Percentiles rank a stretch among this genome's conserved stretches.
These are phyloP conservation scores for Clavispora fructus DNA, from an alignment of 805 yeast species.

Conservation along the genomic window DNA sequence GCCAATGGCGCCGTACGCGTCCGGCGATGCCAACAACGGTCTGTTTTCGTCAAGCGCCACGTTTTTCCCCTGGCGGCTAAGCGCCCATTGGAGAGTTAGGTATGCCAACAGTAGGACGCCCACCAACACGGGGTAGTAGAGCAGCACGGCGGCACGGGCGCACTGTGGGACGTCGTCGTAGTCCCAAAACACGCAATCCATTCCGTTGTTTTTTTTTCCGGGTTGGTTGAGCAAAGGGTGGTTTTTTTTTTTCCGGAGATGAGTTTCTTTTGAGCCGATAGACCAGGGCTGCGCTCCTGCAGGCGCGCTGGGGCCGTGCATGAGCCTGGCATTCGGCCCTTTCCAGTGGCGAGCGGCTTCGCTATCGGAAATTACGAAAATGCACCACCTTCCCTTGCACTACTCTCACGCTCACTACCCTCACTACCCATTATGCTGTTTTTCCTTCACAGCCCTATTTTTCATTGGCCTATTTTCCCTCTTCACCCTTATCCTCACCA, in stretches of 20 bases:
- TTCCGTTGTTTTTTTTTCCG: not conserved
- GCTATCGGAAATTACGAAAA: too few relatives aligned
- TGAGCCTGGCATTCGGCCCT: not conserved
- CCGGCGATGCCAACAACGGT: constrained; percentile 30
- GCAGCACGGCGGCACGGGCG: constrained; percentile 39
- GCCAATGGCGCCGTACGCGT: constrained; percentile 28
- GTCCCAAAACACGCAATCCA: constrained; percentile 40
- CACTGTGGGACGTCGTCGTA: constrained; percentile 59
- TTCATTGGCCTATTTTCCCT: too few relatives aligned
- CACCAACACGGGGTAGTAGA: constrained; percentile 25
- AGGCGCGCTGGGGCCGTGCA: not conserved
- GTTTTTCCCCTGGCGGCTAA: constrained; percentile 9
- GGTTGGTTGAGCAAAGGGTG: too few relatives aligned
- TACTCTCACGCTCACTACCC: too few relatives aligned
- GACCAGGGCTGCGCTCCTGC: not conserved
- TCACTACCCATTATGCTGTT: too few relatives aligned
- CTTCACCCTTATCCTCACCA: too few relatives aligned
- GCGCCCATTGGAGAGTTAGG: constrained; percentile 13
- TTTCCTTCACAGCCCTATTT: too few relatives aligned
- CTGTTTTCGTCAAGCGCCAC: constrained; percentile 19
- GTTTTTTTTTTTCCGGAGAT: not conserved
- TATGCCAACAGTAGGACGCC: constrained; percentile 25
- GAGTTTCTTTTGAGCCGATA: not conserved
- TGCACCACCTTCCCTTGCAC: too few relatives aligned
- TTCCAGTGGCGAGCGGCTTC: not conserved